Base-by-base conservation (phyloP, 495 filamentous ascomycete genomes). In the Aspergillus incahuasiensis region DNA sequence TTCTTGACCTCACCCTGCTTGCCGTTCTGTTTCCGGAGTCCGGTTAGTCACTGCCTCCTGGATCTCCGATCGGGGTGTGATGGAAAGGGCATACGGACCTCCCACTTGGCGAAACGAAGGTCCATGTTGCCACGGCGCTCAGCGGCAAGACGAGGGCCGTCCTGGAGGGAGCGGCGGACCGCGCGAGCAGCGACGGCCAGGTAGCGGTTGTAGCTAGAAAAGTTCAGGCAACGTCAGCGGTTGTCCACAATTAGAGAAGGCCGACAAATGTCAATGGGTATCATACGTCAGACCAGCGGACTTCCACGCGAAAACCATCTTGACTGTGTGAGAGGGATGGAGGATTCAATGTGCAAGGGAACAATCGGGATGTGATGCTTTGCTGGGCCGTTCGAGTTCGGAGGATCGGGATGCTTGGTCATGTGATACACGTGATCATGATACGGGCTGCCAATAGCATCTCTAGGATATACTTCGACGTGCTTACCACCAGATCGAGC, bases 271-370 rank as follows among this genome's bases (percentile, higher is more conserved):
- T 40, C 34, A 39, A 16, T 0, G 18, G 34, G 34, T 25, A 40
- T 15, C 88, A 74, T 86, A 97, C 95, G 87, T 95, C 66, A 97
- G 79, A 79, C 95, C 94, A 69, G 94, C 87, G 67, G 91, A 83
- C 88, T 97, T 97, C 95, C 95, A 99, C 69, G 91, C 89, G 77
- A 91, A 92, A 74, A 89, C 83, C 94, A 98, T 98, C 80, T 84
- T 91, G 86, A 84, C 72, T 68, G 63, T 62, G 60, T 45, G 53
- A 49, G 51, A 53, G 44, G 59, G 64, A 57, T 61, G 61, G 53
- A 62, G 55, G 60, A 46, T 64, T 66, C 47, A 61, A 64, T 65
- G 63, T 62, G 62, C 64, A 63, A 63, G 54, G 64, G 67, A 67
- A 61, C 63, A 57, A 56, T 59, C 51, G 48, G 40, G 54, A 51